Conservation (phyloP, 805 yeast species). For the Aciculoconidium aculeatum region DNA sequence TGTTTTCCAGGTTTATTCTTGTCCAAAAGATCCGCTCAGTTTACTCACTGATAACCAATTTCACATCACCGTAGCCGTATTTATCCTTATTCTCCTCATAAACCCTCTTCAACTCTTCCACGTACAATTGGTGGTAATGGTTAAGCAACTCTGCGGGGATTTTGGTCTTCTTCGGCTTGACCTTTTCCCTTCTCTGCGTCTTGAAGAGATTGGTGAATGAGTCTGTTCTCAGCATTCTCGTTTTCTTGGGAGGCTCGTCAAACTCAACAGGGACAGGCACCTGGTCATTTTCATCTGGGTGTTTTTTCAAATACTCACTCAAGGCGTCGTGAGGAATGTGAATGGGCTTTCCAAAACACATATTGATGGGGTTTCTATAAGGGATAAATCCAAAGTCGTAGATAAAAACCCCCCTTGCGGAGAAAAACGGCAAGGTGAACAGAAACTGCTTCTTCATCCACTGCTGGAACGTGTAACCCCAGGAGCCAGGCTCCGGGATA, state of each 20-base stretch:
- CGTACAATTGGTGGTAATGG: conserved; percentile 66
- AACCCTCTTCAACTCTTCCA: conserved; percentile 54
- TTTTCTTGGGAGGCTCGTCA: conserved; percentile 3
- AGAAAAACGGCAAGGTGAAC: conserved; percentile 85
- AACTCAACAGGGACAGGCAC: conserved; percentile 2
- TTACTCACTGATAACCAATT: conserved; percentile 40
- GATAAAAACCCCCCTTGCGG: conserved; percentile 88
- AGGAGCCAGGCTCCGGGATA: conserved; percentile 34
- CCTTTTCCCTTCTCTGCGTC: conserved; percentile 9
- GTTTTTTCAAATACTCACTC: conserved; percentile 23
- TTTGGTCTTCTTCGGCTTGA: conserved; percentile 17
- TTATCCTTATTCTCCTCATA: conserved; percentile 61
- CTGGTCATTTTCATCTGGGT: conserved; percentile 23
- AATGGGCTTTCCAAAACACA: conserved; percentile 71
- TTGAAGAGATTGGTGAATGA: conserved; percentile 28
- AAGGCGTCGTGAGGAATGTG: conserved; percentile 42
- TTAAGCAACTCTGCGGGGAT: conserved; percentile 45
- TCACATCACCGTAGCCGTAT: conserved; percentile 47
- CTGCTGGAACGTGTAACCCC: conserved; percentile 54
- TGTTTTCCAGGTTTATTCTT: no score
- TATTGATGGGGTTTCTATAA: conserved; percentile 69
- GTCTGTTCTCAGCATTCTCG: conserved; percentile 10
- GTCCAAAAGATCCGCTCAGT: no score
- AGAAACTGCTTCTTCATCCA: conserved; percentile 69
- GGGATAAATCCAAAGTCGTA: conserved; percentile 91